Conservation (phyloP, 1,139 yeast genomes). For the Yamadazyma friedrichii region DNA sequence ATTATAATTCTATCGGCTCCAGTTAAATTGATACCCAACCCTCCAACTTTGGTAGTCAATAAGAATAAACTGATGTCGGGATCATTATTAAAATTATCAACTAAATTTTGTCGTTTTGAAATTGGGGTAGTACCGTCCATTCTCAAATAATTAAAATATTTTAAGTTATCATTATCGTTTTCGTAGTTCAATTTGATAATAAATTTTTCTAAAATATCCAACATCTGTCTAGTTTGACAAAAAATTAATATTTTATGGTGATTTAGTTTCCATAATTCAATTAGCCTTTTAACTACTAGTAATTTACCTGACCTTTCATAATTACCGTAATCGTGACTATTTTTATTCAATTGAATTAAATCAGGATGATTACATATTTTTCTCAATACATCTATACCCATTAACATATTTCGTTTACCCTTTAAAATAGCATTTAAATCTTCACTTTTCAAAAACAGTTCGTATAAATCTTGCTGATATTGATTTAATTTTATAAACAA, state of each 20-base stretch:
- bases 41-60: constrained; percentile 93
- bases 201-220: constrained; percentile 75
- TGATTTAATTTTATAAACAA: constrained; percentile 83
- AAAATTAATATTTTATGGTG: constrained; percentile 79
- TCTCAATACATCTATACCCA: constrained; percentile 86
- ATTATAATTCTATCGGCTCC: constrained; percentile 96
- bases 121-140: constrained; percentile 97
- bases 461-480: constrained; percentile 71
- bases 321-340: constrained; percentile 57
- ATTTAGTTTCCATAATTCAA: constrained; percentile 75
- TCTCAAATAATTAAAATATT: constrained; percentile 51
- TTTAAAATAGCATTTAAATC: constrained; percentile 70
- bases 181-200: constrained; percentile 38
- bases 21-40: constrained; percentile 88
- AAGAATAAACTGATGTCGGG: constrained; percentile 62
- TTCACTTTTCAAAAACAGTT: constrained; percentile 70
- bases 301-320: constrained; percentile 81
- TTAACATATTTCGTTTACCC: constrained; percentile 79
- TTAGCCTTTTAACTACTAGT: constrained; percentile 77
- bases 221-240: constrained; percentile 93
- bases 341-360: constrained; percentile 44
- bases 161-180: constrained; percentile 18
- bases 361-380: constrained; percentile 98
- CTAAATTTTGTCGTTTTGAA: constrained; percentile 68
- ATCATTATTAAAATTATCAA: constrained; percentile 74